Evolutionary conservation across 306 rosid species (phyloP).

Genomic region (Lathyrus sativus): DNA sequence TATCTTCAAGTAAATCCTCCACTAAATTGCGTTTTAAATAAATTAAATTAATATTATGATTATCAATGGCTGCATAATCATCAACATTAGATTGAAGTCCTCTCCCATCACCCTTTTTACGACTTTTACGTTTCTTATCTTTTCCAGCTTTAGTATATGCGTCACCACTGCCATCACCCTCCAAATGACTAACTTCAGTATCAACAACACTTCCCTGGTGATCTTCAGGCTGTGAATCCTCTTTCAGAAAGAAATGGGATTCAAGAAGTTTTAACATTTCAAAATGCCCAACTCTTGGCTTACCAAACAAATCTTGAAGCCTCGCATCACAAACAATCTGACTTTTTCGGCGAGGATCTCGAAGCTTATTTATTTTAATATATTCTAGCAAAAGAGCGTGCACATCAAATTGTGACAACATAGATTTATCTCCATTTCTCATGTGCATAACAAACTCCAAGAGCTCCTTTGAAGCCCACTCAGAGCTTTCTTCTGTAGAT

Average conservation of each 20-base stretch:
- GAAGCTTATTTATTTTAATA: conserved; percentile 87
- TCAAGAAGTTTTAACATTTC: conserved; percentile 99
- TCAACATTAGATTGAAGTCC: conserved; percentile 84
- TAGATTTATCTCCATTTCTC: conserved; percentile 74
- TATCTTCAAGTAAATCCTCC: conserved; percentile 85
- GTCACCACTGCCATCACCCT: conserved; percentile 72
- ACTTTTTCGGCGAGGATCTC: conserved; percentile 96
- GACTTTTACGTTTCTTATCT: conserved; percentile 78
- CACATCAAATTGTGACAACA: conserved; percentile 95
- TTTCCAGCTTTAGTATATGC: conserved; percentile 54
- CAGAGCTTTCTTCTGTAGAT: conserved; percentile 50
- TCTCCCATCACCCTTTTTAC: conserved; percentile 75
- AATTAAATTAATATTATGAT: conserved; percentile 86
- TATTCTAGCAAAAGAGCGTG: conserved; percentile 97
- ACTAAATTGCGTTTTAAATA: conserved; percentile 89
- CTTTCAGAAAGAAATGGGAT: conserved; percentile 88
- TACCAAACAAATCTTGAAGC: conserved; percentile 90
- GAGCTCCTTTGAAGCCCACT: conserved; percentile 96
- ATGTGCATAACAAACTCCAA: conserved; percentile 98
- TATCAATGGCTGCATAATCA: conserved; percentile 95
- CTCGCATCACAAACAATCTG: conserved; percentile 89
- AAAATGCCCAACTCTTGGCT: conserved; percentile 98
- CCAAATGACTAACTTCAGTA: conserved; percentile 80
- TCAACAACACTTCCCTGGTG: conserved; percentile 88
- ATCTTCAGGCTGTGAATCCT: conserved; percentile 76